These are phyloP conservation scores for Domatiomyces catenatus DNA, from an alignment of 2,329 filamentous ascomycete species.

Conservation along the genomic window DNA sequence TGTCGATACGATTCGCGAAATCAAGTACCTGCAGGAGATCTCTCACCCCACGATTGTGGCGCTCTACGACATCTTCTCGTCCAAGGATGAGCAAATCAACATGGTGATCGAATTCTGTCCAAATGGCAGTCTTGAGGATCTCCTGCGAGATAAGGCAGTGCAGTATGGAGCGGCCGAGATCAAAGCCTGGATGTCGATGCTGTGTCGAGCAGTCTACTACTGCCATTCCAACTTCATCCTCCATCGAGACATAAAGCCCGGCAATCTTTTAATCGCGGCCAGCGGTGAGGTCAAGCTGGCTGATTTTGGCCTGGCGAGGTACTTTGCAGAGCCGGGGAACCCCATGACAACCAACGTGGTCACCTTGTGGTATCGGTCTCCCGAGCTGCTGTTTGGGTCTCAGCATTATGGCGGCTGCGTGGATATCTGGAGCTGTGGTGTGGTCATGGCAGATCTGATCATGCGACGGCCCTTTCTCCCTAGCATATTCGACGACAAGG, in stretches of 20 bases:
- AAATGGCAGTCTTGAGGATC: slow-evolving; percentile 83
- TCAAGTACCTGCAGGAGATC: slow-evolving; percentile 88
- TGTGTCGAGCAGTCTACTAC: slow-evolving; percentile 84
- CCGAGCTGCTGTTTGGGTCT: slow-evolving; percentile 82
- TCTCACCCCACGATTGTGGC: slow-evolving; percentile 91
- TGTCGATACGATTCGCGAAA: slow-evolving; percentile 87
- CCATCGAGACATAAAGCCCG: slow-evolving; percentile 97
- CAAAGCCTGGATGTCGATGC: slow-evolving; percentile 98
- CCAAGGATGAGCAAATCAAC: slow-evolving; percentile 91
- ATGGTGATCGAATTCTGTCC: slow-evolving; percentile 89
- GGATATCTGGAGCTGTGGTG: slow-evolving; percentile 85
- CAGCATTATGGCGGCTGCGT: slow-evolving; percentile 79
- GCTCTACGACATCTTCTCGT: slow-evolving; percentile 81
- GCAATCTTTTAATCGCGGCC: slow-evolving; percentile 87
- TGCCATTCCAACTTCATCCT: slow-evolving; percentile 90
- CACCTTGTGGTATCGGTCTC: slow-evolving; percentile 90
- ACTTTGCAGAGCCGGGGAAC: slow-evolving; percentile 73
- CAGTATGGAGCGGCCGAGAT: slow-evolving; percentile 79
- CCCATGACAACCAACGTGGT: slow-evolving; percentile 91
- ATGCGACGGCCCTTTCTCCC: slow-evolving; percentile 69
- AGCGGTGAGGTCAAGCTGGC: slow-evolving; percentile 90
- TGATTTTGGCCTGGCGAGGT: slow-evolving; percentile 88
- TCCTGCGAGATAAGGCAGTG: slow-evolving; percentile 74
- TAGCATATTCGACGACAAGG: slow-evolving; percentile 52
- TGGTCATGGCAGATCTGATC: slow-evolving; percentile 84